phyloP scores from a whole-genome alignment of 768 basidiomycete genomes.

The Favolaschia claudopus region DNA sequence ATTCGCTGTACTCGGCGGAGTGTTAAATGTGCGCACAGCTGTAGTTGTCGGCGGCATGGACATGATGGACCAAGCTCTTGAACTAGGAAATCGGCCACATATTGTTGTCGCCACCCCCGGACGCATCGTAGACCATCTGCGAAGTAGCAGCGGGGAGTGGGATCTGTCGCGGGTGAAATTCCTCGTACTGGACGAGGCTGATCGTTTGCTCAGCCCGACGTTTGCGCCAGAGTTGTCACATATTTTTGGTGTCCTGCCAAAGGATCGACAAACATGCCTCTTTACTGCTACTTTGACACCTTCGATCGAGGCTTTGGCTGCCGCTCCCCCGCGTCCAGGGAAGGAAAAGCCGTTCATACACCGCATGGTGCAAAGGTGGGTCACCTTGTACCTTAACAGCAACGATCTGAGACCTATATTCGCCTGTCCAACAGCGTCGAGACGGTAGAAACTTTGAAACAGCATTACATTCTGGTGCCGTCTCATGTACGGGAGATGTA shows the following conservation, averaged over 20 bases:
- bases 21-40: conserved; percentile 82
- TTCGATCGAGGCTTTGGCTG: conserved; percentile 80
- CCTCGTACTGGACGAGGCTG: conserved; percentile 90
- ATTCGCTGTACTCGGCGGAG: conserved; percentile 87
- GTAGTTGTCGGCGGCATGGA: conserved; percentile 99
- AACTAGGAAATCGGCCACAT: conserved; percentile 86
- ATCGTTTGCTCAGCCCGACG: conserved; percentile 87
- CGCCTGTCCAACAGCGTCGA: conserved; percentile 72
- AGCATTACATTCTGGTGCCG: conserved; percentile 90
- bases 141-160: conserved; percentile 83
- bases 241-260: conserved; percentile 79
- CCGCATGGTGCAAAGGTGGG: conserved; percentile 76
- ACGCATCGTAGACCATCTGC: conserved; percentile 88
- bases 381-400: conserved; percentile 12
- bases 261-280: conserved; percentile 92
- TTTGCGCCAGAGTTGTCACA: conserved; percentile 87
- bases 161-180: conserved; percentile 85
- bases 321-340: conserved; percentile 76
- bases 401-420: conserved; percentile 13
- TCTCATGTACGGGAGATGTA: conserved; percentile 95
- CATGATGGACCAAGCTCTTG: conserved; percentile 92
- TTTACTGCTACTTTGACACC: conserved; percentile 96
- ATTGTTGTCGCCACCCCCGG: conserved; percentile 97
- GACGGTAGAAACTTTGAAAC: conserved; percentile 88
- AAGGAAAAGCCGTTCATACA: conserved; percentile 91